phyloP scores from a whole-genome alignment of 805 yeast genomes.

The Wickerhamiella slavikovae region DNA sequence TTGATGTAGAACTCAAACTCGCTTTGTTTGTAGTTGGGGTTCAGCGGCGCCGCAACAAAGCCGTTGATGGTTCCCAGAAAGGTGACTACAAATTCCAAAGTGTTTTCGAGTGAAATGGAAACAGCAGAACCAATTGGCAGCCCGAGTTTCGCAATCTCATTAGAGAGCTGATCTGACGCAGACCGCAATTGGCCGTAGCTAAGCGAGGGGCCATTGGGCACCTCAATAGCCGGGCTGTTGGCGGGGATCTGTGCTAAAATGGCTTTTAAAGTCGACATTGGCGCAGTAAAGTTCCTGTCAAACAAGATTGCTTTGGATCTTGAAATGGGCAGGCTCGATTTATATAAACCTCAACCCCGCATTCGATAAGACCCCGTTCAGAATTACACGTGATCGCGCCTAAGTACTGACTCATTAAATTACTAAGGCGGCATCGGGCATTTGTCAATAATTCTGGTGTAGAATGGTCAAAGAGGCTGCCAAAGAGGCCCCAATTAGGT shows the following conservation, averaged over 20 bases:
- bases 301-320: too few relatives aligned
- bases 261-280: conserved; percentile 5
- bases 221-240: conserved; percentile 14
- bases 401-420: too few relatives aligned
- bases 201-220: conserved; percentile 29
- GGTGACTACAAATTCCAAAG: conserved; percentile 33
- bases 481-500: too few relatives aligned
- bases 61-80: conserved; percentile 40
- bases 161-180: conserved; percentile 19
- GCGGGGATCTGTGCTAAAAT: conserved; percentile 6
- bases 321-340: too few relatives aligned
- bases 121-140: conserved; percentile 27
- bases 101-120: conserved; percentile 41
- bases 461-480: too few relatives aligned
- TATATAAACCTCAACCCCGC: too few relatives aligned
- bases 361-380: too few relatives aligned
- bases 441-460: too few relatives aligned
- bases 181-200: conserved; percentile 24
- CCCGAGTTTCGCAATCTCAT: conserved; percentile 17
- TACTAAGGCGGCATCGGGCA: too few relatives aligned
- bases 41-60: conserved; percentile 47
- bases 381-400: too few relatives aligned
- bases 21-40: conserved; percentile 35
- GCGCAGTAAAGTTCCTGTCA: too few relatives aligned
- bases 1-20: conserved; percentile 47